Base-by-base conservation (phyloP, 371 early-diverging fungal genomes). In the Saksenaea oblongispora region DNA sequence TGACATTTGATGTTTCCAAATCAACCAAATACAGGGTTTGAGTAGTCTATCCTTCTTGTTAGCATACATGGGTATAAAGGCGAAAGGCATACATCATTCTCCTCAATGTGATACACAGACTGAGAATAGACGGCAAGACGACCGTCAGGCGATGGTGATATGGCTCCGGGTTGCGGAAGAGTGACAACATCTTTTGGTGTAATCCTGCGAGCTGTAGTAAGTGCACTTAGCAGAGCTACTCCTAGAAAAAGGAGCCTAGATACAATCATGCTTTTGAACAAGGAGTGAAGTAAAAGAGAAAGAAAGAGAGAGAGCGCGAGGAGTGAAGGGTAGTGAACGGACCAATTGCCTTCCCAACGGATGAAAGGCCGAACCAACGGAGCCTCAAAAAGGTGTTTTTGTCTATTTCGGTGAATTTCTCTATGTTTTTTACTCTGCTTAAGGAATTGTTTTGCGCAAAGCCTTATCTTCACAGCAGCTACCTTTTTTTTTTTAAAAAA, bases 141-240 rank as follows among this genome's bases (percentile, higher is more conserved):
- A 1, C 86, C 84, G 42, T 70, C 81, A 35, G 85, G 84, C 13
- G 84, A 79, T 37, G 81, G 64, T 0, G 74, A 47, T 14, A 80
- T 76, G 13, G 64, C 63, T 5, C 76, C 73, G 8, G 86, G 86
- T 27, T 82, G 77, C n/a, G 85, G 75, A 11, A 87, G 67, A 39
- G 85, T 69, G 58, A 84, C 78, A 54, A 87, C 69, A 39, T 78
- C 78, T 53, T 69, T 59, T 11, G 87, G 85, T n/a, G 77, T 78
- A 26, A 86, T 76, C 8, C 72, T 17, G 36, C 63, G 27, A 10
- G 69, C 64, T 39, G 41, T 18, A 37, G 28, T 41, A 44, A 44
- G 44, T 17, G 3, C 44, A 17, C n/a, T 54, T 5, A 26, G n/a
- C 18, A 54, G 34, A 24, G 54, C 54, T 27, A 34, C 54, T 34